Evolutionary conservation across 2,329 filamentous ascomycete species (phyloP).

Genomic region (Aspergillus thermomutatus): DNA sequence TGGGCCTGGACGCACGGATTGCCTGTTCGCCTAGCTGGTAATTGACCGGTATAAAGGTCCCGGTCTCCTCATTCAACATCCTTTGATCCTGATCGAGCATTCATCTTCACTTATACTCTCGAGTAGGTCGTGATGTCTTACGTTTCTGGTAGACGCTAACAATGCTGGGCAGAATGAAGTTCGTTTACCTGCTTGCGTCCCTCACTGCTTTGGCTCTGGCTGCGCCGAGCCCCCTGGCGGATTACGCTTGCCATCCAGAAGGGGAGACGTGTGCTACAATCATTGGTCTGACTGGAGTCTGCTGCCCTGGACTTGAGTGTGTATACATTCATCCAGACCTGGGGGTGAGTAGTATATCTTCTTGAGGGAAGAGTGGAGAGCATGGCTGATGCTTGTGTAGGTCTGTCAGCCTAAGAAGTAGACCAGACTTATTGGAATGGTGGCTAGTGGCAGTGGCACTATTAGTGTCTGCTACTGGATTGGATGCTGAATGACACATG

Average conservation of each 20-base stretch:
- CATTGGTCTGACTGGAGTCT: background rate
- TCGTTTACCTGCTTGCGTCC: background rate
- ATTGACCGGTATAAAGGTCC: background rate
- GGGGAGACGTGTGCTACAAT: background rate
- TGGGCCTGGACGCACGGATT: background rate
- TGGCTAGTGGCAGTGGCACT: no score
- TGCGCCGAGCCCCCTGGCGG: background rate
- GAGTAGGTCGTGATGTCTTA: background rate
- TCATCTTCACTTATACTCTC: background rate
- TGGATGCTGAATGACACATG: no score
- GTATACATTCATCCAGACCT: background rate
- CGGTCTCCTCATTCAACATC: background rate
- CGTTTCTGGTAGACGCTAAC: background rate
- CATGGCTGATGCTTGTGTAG: background rate
- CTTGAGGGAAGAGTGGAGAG: no score
- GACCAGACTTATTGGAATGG: background rate
- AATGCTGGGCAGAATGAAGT: background rate
- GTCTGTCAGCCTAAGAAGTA: background rate
- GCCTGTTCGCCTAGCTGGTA: background rate
- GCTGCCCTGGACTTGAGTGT: background rate
- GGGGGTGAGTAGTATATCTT: background rate
- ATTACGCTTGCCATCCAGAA: background rate
- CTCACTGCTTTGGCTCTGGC: background rate
- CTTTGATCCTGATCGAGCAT: background rate
- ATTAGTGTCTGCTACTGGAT: no score